Percentiles rank a stretch among this genome's conserved stretches.
Evolutionary conservation across 768 basidiomycete genomes (phyloP).

Genomic region (Suillus placidus): DNA sequence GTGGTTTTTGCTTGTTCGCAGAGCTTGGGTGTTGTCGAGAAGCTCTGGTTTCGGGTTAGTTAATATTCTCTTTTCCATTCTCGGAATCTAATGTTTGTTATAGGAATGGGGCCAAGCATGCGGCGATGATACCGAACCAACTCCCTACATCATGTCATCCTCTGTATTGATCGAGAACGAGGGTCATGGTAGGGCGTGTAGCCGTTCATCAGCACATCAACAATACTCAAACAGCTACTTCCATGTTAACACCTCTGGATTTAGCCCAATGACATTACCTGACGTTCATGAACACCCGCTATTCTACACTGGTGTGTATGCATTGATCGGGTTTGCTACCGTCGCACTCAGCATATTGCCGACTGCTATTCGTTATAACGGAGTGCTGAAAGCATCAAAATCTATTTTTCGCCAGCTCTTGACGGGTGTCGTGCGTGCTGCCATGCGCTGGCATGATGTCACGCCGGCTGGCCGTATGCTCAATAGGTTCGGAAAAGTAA

Average conservation of each 20-base stretch:
- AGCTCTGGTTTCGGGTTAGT: constrained; percentile 34
- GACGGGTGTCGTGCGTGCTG: constrained; percentile 72
- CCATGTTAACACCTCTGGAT: constrained; percentile 16
- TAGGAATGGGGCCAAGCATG: constrained; percentile 35
- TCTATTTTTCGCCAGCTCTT: constrained; percentile 54
- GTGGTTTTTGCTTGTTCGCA: constrained; percentile 30
- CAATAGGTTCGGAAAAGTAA: too few relatives aligned
- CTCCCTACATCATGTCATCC: constrained; percentile 23
- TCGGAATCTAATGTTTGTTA: constrained; percentile 1
- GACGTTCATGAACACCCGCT: constrained; percentile 62
- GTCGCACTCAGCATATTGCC: constrained; percentile 51
- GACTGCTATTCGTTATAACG: constrained; percentile 59
- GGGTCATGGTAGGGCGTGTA: too few relatives aligned
- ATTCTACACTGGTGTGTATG: constrained; percentile 73
- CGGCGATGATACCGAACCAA: not conserved
- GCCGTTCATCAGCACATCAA: too few relatives aligned
- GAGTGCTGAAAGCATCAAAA: constrained; percentile 41
- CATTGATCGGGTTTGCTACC: constrained; percentile 54
- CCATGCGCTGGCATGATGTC: too few relatives aligned
- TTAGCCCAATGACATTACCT: constrained; percentile 38
- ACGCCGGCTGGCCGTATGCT: too few relatives aligned
- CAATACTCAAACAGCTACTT: constrained; percentile 20
- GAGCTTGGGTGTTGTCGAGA: constrained; percentile 29
- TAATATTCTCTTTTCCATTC: not conserved
- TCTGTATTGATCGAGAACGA: constrained; percentile 31